Evolutionary conservation across 2,329 filamentous ascomycete species (phyloP).

Genomic region (Macrophomina pseudophaseolina): DNA sequence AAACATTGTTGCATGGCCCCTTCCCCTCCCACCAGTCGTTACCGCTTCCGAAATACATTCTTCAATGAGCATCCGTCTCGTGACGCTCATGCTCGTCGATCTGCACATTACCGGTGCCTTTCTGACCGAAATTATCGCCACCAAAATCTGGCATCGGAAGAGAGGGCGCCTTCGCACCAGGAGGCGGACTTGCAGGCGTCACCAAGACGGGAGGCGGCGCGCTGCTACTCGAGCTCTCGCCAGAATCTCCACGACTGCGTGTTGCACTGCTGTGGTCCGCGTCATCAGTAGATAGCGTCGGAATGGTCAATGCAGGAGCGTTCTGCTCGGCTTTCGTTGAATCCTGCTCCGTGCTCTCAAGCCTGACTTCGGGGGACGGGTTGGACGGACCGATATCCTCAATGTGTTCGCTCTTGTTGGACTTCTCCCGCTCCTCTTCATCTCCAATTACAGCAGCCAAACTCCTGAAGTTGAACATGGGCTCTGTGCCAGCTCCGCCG

Average conservation of each 20-base stretch:
- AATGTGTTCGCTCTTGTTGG: constrained; percentile 10
- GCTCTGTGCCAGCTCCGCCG: constrained; percentile 64
- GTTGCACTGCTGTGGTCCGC: neutral
- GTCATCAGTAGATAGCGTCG: neutral
- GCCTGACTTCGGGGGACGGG: neutral
- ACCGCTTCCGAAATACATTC: neutral
- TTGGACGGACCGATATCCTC: constrained; percentile 12
- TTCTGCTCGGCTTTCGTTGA: neutral
- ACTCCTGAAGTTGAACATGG: constrained; percentile 91
- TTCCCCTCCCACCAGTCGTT: neutral
- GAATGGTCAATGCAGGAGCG: neutral
- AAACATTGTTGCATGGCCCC: neutral
- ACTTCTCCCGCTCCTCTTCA: constrained; percentile 24
- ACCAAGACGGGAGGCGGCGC: constrained; percentile 10
- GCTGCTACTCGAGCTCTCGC: constrained; percentile 21
- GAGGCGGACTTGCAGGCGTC: constrained; percentile 10
- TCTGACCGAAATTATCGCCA: neutral
- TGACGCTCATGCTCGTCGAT: neutral
- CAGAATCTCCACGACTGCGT: constrained; percentile 16
- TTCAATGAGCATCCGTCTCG: constrained; percentile 12
- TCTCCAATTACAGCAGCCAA: constrained; percentile 75
- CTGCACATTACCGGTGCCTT: neutral
- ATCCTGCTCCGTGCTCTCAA: neutral
- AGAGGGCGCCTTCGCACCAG: neutral
- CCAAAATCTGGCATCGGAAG: constrained; percentile 22